Evolutionary conservation across 177 flowering plant species (phyloP).

Genomic region (Telopea speciosissima): DNA sequence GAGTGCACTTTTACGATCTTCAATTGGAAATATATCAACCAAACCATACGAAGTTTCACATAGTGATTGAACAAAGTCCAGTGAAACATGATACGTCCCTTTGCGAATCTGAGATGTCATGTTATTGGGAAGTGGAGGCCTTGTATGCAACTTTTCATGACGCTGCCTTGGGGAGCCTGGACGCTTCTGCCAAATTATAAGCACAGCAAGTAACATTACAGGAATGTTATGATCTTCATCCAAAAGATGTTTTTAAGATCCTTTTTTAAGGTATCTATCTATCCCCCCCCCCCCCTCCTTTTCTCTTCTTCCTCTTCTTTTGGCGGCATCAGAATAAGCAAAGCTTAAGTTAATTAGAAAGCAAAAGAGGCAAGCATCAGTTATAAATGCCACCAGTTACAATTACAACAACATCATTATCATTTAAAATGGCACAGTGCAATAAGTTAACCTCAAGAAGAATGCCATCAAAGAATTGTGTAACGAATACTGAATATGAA

Average conservation of each 20-base stretch:
- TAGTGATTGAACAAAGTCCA: conserved; percentile 83
- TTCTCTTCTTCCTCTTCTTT: too few species aligned
- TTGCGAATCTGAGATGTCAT: conserved; percentile 69
- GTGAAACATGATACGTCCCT: conserved; percentile 86
- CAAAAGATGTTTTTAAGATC: not conserved
- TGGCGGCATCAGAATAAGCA: too few species aligned
- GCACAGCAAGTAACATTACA: conserved; percentile 3
- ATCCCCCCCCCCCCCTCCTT: too few species aligned
- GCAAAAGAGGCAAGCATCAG: too few species aligned
- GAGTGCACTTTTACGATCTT: conserved; percentile 94
- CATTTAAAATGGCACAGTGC: too few species aligned
- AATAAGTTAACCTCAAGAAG: too few species aligned
- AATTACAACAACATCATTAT: too few species aligned
- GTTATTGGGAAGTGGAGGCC: conserved; percentile 82
- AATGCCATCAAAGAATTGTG: too few species aligned
- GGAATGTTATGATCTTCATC: not conserved
- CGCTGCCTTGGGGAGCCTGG: conserved; percentile 74
- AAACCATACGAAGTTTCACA: conserved; percentile 97
- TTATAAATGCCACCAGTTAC: too few species aligned
- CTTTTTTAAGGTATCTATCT: too few species aligned
- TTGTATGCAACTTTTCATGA: conserved; percentile 50
- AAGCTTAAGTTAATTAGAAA: too few species aligned
- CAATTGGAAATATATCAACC: conserved; percentile 91
- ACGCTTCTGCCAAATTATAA: conserved; percentile 42
- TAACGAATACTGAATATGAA: too few species aligned